phyloP scores from a whole-genome alignment of 2,329 filamentous ascomycete genomes.

The Metarhizium brunneum region DNA sequence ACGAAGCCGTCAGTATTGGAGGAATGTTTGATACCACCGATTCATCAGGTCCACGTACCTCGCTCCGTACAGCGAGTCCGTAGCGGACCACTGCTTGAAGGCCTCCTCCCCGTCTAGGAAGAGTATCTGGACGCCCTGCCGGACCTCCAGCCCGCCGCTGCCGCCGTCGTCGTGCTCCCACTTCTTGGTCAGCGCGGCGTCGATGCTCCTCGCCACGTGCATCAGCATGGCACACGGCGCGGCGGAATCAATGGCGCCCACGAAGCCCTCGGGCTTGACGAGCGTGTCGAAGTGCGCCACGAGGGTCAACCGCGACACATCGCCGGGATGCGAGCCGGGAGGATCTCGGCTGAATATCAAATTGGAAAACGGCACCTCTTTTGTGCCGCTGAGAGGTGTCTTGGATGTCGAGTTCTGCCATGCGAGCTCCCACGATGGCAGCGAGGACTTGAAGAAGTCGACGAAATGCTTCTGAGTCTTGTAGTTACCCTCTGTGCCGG shows the following conservation, averaged over 20 bases:
- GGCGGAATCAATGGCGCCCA: conserved; percentile 89
- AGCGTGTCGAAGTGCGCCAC: conserved; percentile 94
- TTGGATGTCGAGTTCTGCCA: conserved; percentile 86
- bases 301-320: conserved; percentile 73
- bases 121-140: conserved; percentile 79
- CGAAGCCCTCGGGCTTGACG: conserved; percentile 70
- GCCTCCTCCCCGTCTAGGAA: conserved; percentile 93
- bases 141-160: conserved; percentile 52
- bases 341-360: conserved; percentile 82
- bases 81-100: conserved; percentile 68
- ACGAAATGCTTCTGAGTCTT: conserved; percentile 73
- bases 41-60: conserved; percentile 36
- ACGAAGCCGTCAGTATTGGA: background rate
- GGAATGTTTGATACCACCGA: background rate
- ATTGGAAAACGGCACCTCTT: conserved; percentile 74
- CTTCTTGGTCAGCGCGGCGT: conserved; percentile 68
- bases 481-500: conserved; percentile 68
- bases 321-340: conserved; percentile 64
- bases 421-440: conserved; percentile 71
- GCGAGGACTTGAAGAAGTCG: conserved; percentile 63
- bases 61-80: conserved; percentile 82
- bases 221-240: conserved; percentile 91
- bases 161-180: conserved; percentile 57
- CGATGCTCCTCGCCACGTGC: conserved; percentile 73
- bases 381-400: conserved; percentile 65